These are phyloP conservation scores for Fagopyrum homotropicum DNA, from an alignment of 148 eudicot species.

Conservation along the genomic window DNA sequence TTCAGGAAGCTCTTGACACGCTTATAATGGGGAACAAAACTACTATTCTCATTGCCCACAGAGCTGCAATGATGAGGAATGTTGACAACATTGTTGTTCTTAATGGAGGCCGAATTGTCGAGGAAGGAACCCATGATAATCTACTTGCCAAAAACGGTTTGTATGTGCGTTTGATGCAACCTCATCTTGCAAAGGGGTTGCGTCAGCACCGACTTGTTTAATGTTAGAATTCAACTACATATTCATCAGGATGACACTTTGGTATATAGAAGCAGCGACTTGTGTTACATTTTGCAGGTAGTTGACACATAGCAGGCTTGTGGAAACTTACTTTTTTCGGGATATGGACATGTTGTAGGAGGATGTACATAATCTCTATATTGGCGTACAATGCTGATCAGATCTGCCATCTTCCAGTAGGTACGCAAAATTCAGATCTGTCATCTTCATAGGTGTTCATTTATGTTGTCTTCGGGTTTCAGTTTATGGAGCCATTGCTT, in stretches of 20 bases:
- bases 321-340: neutral
- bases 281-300: constrained; percentile 1
- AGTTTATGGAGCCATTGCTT: constrained; percentile 1
- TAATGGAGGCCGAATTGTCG: constrained; percentile 91
- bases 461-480: neutral
- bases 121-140: constrained; percentile 78
- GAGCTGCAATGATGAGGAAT: constrained; percentile 98
- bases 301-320: neutral
- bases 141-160: constrained; percentile 74
- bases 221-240: neutral
- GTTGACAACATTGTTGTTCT: constrained; percentile 95
- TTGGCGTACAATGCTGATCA: constrained; percentile 24
- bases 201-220: constrained; percentile 48
- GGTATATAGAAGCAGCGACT: neutral
- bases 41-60: constrained; percentile 83
- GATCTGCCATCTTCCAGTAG: constrained; percentile 18
- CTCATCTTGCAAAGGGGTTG: constrained; percentile 82
- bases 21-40: constrained; percentile 95
- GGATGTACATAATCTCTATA: neutral
- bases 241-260: neutral
- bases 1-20: constrained; percentile 96
- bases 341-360: neutral
- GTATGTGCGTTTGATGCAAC: constrained; percentile 94
- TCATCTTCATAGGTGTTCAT: constrained; percentile 18
- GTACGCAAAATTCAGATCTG: constrained; percentile 18